phyloP scores from a whole-genome alignment of 495 filamentous ascomycete genomes.

The Penicillium dipodomyicola region DNA sequence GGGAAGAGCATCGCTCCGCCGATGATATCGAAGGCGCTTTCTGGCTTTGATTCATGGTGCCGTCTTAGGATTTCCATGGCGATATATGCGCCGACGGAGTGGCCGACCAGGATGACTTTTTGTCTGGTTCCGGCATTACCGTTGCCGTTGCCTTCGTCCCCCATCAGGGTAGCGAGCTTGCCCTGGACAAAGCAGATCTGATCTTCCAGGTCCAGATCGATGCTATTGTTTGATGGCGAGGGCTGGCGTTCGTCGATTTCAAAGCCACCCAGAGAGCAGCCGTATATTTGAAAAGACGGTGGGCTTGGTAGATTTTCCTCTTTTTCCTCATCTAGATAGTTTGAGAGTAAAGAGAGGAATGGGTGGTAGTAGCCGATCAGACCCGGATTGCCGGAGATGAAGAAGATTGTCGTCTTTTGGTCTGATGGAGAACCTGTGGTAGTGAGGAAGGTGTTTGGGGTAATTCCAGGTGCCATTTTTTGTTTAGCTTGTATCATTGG shows the following conservation, averaged over 20 bases:
- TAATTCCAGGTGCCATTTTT: slow-evolving; percentile 29
- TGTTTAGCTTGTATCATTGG: neutral
- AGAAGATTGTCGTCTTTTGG: slow-evolving; percentile 49
- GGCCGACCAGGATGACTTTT: slow-evolving; percentile 73
- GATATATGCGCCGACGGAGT: slow-evolving; percentile 80
- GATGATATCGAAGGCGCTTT: slow-evolving; percentile 45
- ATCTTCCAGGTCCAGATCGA: slow-evolving; percentile 48
- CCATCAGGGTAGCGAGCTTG: slow-evolving; percentile 25
- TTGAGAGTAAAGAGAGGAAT: slow-evolving; percentile 59
- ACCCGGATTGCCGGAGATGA: slow-evolving; percentile 87
- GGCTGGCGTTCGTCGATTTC: slow-evolving; percentile 37
- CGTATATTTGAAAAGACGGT: slow-evolving; percentile 52
- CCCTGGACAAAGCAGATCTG: slow-evolving; percentile 56
- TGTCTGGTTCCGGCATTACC: slow-evolving; percentile 10
- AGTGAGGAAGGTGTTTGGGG: slow-evolving; percentile 35
- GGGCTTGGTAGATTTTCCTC: neutral
- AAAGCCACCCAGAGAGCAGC: slow-evolving; percentile 73
- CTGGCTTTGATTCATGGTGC: slow-evolving; percentile 33
- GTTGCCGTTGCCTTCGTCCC: neutral
- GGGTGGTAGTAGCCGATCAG: slow-evolving; percentile 75
- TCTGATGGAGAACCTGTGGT: slow-evolving; percentile 15
- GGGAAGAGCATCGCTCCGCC: slow-evolving; percentile 73
- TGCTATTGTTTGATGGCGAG: neutral
- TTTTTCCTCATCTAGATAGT: slow-evolving; percentile 15
- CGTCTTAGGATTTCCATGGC: slow-evolving; percentile 67